Evolutionary conservation across 768 basidiomycete species (phyloP).

Genomic region (Boletus subcaerulescens): DNA sequence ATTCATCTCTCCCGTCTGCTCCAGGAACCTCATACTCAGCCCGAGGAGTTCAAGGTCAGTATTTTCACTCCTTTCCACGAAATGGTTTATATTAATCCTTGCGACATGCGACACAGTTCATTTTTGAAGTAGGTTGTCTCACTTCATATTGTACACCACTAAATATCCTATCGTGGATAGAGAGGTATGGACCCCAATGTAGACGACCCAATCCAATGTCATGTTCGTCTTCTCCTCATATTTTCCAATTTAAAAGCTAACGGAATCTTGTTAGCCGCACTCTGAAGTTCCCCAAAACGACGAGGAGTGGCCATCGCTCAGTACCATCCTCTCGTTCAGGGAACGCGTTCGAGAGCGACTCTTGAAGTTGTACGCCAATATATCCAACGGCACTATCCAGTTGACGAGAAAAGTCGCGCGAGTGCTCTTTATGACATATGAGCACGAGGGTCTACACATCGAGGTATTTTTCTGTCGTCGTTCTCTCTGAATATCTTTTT

Average conservation of each 20-base stretch:
- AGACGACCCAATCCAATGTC: slow-evolving; percentile 82
- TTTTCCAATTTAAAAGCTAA: background rate
- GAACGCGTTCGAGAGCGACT: slow-evolving; percentile 75
- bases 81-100: slow-evolving; percentile 2
- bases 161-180: slow-evolving; percentile 37
- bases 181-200: slow-evolving; percentile 96
- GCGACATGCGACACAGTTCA: slow-evolving; percentile 46
- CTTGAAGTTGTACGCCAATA: slow-evolving; percentile 64
- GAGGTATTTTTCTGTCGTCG: slow-evolving; percentile 46
- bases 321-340: slow-evolving; percentile 72
- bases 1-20: slow-evolving; percentile 81
- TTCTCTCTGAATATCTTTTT: background rate
- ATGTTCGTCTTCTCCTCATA: slow-evolving; percentile 48
- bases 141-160: background rate
- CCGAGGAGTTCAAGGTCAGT: slow-evolving; percentile 70
- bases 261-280: slow-evolving; percentile 56
- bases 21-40: slow-evolving; percentile 78
- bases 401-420: slow-evolving; percentile 69
- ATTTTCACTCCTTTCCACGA: background rate
- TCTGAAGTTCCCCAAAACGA: slow-evolving; percentile 79
- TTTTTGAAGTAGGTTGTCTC: slow-evolving; percentile 60
- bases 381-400: slow-evolving; percentile 47
- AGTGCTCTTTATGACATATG: slow-evolving; percentile 86
- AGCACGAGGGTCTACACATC: slow-evolving; percentile 86
- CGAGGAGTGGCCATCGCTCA: slow-evolving; percentile 83